phyloP scores from a whole-genome alignment of 192 early-diverging fungal species.

The Coemansia javaensis region DNA sequence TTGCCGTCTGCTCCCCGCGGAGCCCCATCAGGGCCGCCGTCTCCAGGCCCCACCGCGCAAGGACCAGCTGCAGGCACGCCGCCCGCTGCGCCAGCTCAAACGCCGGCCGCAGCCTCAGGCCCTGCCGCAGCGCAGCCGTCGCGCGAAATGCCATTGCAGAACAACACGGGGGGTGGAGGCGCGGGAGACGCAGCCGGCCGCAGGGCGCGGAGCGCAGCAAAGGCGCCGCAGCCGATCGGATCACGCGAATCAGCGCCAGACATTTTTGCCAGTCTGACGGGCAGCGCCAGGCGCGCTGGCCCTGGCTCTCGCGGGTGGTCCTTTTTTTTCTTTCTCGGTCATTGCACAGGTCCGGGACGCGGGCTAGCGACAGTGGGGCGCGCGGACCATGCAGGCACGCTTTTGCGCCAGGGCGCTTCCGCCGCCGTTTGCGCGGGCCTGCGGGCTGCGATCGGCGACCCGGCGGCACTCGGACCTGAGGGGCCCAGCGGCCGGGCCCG shows the following conservation, averaged over 20 bases:
- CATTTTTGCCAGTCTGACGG: no score
- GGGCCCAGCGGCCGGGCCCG: conserved; percentile 29
- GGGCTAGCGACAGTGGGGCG: background rate
- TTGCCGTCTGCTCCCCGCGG: conserved; percentile 28
- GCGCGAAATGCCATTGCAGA: conserved; percentile 37
- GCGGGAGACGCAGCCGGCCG: no score
- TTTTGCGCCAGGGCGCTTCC: conserved; percentile 14
- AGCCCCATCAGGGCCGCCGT: conserved; percentile 49
- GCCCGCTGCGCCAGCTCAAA: conserved; percentile 49
- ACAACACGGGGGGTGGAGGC: no score
- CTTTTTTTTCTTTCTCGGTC: background rate
- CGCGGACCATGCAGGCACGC: conserved; percentile 24
- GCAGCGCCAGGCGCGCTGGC: no score
- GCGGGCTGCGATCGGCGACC: background rate
- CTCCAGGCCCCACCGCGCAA: conserved; percentile 62
- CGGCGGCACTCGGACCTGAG: conserved; percentile 17
- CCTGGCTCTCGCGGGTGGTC: no score
- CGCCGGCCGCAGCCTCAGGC: conserved; percentile 29
- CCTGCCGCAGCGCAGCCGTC: conserved; percentile 16
- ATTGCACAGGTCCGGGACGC: conserved; percentile 1
- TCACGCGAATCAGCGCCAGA: no score
- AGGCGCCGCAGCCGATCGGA: no score
- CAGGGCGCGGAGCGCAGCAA: no score
- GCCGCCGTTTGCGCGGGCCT: background rate
- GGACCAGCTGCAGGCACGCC: conserved; percentile 54